A percentile compares a stretch with the other conserved stretches of the same genome.
phyloP scores from a whole-genome alignment of 2,329 filamentous ascomycete genomes.

The Colletotrichum caudatum region DNA sequence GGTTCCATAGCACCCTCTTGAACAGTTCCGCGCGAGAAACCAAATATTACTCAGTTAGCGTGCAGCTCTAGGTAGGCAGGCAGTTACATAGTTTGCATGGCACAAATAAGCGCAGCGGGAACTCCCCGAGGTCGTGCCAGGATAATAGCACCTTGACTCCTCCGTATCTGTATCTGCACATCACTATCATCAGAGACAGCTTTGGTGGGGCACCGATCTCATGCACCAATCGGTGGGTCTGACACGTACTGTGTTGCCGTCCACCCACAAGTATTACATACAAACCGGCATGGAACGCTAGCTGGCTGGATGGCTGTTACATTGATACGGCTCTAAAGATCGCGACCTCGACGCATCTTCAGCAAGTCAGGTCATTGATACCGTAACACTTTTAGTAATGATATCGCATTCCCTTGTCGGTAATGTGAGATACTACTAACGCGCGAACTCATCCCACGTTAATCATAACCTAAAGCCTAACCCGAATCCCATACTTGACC shows the following conservation, averaged over 20 bases:
- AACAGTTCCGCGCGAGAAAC: no score
- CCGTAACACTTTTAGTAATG: no score
- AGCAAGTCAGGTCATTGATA: background rate
- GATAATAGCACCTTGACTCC: conserved; percentile 22
- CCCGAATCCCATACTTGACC: no score
- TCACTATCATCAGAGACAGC: conserved; percentile 8
- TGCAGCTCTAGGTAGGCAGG: background rate
- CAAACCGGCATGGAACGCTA: no score
- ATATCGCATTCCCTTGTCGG: no score
- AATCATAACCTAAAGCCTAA: no score
- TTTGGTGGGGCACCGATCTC: conserved; percentile 12
- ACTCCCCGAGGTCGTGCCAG: conserved; percentile 12
- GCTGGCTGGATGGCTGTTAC: no score
- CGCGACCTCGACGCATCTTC: conserved; percentile 3
- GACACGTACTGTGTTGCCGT: background rate
- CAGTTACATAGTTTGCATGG: background rate
- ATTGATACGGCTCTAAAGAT: conserved; percentile 19
- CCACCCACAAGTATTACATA: background rate
- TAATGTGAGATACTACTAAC: no score
- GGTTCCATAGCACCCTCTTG: no score
- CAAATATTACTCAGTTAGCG: no score
- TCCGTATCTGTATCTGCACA: conserved; percentile 16
- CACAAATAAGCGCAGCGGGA: background rate
- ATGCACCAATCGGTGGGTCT: conserved; percentile 22
- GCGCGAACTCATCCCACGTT: no score